Evolutionary conservation across 345 rosid genomes (phyloP).

Genomic region (Cardiospermum halicacabum): DNA sequence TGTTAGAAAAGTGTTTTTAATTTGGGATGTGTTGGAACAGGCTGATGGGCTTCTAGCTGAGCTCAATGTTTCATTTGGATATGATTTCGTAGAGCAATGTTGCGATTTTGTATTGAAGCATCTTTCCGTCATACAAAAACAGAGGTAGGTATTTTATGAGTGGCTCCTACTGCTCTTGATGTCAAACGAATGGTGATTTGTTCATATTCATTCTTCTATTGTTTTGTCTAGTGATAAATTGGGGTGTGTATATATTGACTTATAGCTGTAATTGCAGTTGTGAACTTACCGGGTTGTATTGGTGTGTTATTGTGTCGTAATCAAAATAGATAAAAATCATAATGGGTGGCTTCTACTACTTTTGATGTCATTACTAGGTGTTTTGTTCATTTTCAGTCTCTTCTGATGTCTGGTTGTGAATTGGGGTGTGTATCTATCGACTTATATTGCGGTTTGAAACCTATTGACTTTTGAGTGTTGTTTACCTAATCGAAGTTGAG

Average conservation of each 20-base stretch:
- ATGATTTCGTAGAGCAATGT: conserved; percentile 62
- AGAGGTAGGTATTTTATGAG: conserved; percentile 53
- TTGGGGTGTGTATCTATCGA: too few species aligned
- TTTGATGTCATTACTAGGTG: too few species aligned
- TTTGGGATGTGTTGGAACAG: conserved; percentile 35
- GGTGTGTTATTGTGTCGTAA: background rate
- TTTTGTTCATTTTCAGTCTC: too few species aligned
- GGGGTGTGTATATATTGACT: background rate
- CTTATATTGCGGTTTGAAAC: too few species aligned
- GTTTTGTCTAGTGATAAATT: background rate
- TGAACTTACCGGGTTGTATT: background rate
- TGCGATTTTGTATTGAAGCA: conserved; percentile 64
- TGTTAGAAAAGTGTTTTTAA: conserved; percentile 6
- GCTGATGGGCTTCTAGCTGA: conserved; percentile 83
- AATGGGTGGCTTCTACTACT: too few species aligned
- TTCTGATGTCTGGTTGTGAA: too few species aligned
- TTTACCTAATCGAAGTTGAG: too few species aligned
- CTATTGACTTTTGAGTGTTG: too few species aligned
- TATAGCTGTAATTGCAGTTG: background rate
- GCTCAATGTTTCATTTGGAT: conserved; percentile 51
- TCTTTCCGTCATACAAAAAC: conserved; percentile 64
- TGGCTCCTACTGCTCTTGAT: background rate
- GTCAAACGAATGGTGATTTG: background rate
- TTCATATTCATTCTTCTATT: background rate
- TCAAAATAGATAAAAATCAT: too few species aligned